These are phyloP conservation scores for Bryum argenteum DNA, from an alignment of 225 moss, liverwort and hornwort genomes.

Conservation along the genomic window DNA sequence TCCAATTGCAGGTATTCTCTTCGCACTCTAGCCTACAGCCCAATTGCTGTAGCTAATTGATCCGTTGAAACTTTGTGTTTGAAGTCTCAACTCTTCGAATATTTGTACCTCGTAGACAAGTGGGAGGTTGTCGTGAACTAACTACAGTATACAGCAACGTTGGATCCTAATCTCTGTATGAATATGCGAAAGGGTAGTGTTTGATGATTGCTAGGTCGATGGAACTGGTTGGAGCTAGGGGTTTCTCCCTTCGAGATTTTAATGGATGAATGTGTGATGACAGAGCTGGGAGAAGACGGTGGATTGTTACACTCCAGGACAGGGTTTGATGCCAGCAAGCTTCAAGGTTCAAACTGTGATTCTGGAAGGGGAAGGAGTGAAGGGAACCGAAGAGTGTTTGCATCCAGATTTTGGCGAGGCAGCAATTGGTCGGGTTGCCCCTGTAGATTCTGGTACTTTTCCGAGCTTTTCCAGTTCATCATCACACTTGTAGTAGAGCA, in stretches of 20 bases:
- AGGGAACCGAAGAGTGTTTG: constrained; percentile 68
- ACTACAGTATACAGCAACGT: no score
- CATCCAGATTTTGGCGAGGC: constrained; percentile 95
- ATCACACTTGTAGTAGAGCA: no score
- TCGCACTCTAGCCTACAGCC: not conserved
- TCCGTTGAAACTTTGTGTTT: no score
- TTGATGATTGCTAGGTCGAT: no score
- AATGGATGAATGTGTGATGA: constrained; percentile 4
- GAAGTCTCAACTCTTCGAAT: no score
- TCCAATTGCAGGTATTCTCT: constrained; percentile 72
- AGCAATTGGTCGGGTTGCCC: constrained; percentile 93
- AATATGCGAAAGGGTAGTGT: no score
- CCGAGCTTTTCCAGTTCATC: no score
- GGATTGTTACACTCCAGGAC: constrained; percentile 88
- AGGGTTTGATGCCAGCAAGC: constrained; percentile 94
- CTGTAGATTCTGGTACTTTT: constrained; percentile 78
- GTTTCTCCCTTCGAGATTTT: not conserved
- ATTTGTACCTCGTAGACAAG: no score
- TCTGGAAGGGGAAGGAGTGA: constrained; percentile 57
- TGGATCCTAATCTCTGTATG: no score
- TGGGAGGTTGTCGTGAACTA: no score
- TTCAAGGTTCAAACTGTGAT: constrained; percentile 74
- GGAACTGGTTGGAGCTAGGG: no score
- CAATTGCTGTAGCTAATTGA: no score
- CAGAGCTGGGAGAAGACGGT: constrained; percentile 99